Percentiles rank a stretch among this genome's conserved stretches.
Conservation (phyloP, 2,329 filamentous ascomycete species). For the Pseudovirgaria hyperparasitica region DNA sequence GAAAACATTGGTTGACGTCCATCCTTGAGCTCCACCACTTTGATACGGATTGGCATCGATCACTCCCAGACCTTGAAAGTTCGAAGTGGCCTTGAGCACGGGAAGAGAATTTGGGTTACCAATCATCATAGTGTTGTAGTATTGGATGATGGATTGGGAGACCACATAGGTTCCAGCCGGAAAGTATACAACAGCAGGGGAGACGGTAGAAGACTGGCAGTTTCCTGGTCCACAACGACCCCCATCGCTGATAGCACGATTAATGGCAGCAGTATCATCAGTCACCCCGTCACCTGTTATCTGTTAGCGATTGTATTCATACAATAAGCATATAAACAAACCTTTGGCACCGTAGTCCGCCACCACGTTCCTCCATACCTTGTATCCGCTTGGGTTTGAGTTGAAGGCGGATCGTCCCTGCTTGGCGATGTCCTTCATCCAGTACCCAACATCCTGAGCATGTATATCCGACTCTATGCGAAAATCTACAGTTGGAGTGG, state of each 20-base stretch:
- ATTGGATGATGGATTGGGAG: slow-evolving; percentile 44
- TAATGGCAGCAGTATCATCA: slow-evolving; percentile 43
- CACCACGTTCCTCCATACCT: slow-evolving; percentile 29
- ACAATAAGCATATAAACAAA: slow-evolving; percentile 6
- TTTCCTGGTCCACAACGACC: slow-evolving; percentile 30
- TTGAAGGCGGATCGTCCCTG: slow-evolving; percentile 30
- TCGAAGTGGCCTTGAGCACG: slow-evolving; percentile 39
- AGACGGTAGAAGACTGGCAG: slow-evolving; percentile 35
- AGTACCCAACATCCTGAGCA: slow-evolving; percentile 17
- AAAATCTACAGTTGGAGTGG: not conserved
- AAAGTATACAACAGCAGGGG: slow-evolving; percentile 45
- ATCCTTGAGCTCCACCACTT: slow-evolving; percentile 25
- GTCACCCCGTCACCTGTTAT: slow-evolving; percentile 22
- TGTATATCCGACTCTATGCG: not conserved
- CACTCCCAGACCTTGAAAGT: slow-evolving; percentile 42
- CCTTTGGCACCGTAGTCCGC: slow-evolving; percentile 23
- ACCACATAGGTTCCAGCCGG: slow-evolving; percentile 47
- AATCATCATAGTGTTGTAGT: slow-evolving; percentile 51
- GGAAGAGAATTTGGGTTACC: slow-evolving; percentile 46
- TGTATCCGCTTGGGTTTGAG: slow-evolving; percentile 23
- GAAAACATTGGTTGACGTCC: slow-evolving; percentile 48
- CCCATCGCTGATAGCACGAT: slow-evolving; percentile 30
- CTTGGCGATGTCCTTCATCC: slow-evolving; percentile 30
- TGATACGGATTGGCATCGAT: slow-evolving; percentile 45
- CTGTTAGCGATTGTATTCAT: slow-evolving; percentile 1